Evolutionary conservation across 2,329 filamentous ascomycete genomes (phyloP).

Genomic region (Trichoderma koningiopsis): DNA sequence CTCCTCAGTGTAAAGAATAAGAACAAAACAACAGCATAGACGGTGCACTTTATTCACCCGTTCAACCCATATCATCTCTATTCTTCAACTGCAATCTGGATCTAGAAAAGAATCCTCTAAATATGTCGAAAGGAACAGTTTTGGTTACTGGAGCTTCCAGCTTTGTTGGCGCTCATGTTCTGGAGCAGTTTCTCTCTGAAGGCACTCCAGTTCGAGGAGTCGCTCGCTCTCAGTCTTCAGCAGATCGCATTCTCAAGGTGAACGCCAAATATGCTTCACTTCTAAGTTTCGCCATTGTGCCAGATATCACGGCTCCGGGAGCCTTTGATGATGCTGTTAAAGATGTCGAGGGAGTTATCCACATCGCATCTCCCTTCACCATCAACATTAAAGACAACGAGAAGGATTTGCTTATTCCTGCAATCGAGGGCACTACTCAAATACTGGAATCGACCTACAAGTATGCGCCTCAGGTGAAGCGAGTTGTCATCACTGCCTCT

Average conservation of each 20-base stretch:
- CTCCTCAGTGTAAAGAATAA: background rate
- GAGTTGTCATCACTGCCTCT: conserved; percentile 50
- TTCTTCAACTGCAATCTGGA: background rate
- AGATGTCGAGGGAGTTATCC: conserved; percentile 8
- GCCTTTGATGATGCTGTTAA: conserved; percentile 13
- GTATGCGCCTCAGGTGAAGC: conserved; percentile 36
- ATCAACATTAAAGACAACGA: conserved; percentile 7
- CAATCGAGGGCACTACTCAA: conserved; percentile 10
- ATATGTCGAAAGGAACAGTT: conserved; percentile 2
- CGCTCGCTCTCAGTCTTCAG: conserved; percentile 21
- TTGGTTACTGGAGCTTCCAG: conserved; percentile 17
- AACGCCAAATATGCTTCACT: conserved; percentile 12
- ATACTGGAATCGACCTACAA: conserved; percentile 10
- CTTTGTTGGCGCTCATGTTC: conserved; percentile 12
- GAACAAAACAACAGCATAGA: background rate
- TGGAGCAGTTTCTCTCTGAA: conserved; percentile 19
- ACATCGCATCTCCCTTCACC: conserved; percentile 8
- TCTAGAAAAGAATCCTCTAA: background rate
- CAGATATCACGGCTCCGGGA: conserved; percentile 3
- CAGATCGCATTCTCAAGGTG: conserved; percentile 7
- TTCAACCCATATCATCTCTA: background rate
- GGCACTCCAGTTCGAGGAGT: conserved; percentile 8
- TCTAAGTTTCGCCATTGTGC: conserved; percentile 6
- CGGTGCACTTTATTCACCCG: background rate
- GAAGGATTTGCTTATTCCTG: conserved; percentile 19